Conservation (phyloP, 768 basidiomycete genomes). For the Agrocybe praecox region DNA sequence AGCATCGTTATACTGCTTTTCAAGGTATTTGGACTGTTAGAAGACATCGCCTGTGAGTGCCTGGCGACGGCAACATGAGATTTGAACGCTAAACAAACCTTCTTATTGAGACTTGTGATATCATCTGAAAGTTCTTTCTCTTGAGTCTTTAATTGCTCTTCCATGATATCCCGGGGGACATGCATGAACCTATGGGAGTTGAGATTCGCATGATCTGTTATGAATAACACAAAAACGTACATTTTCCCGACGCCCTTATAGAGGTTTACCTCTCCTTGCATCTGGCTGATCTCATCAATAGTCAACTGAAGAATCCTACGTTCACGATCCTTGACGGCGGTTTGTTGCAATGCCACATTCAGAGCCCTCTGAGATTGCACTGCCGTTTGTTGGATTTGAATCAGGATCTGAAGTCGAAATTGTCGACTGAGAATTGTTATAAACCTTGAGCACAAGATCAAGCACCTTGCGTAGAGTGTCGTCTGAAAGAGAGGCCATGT, state of each 20-base stretch:
- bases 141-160: slow-evolving; percentile 69
- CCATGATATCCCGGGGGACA: slow-evolving; percentile 80
- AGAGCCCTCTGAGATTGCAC: slow-evolving; percentile 83
- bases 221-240: slow-evolving; percentile 43
- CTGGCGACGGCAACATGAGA: neutral
- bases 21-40: slow-evolving; percentile 80
- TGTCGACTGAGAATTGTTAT: slow-evolving; percentile 3
- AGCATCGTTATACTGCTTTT: slow-evolving; percentile 92
- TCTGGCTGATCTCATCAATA: slow-evolving; percentile 74
- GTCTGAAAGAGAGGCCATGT: slow-evolving; percentile 68
- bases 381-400: slow-evolving; percentile 92
- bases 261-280: slow-evolving; percentile 75
- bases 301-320: slow-evolving; percentile 89
- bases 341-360: slow-evolving; percentile 74
- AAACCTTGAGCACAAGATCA: neutral
- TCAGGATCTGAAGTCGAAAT: slow-evolving; percentile 67
- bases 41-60: neutral
- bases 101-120: slow-evolving; percentile 80
- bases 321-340: slow-evolving; percentile 82
- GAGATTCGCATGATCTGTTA: neutral
- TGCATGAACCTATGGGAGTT: slow-evolving; percentile 77
- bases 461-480: slow-evolving; percentile 81
- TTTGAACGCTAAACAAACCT: slow-evolving; percentile 46
- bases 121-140: slow-evolving; percentile 89
- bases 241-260: slow-evolving; percentile 98